phyloP scores from a whole-genome alignment of 257 asterid genomes.

The Solanum pennellii region DNA sequence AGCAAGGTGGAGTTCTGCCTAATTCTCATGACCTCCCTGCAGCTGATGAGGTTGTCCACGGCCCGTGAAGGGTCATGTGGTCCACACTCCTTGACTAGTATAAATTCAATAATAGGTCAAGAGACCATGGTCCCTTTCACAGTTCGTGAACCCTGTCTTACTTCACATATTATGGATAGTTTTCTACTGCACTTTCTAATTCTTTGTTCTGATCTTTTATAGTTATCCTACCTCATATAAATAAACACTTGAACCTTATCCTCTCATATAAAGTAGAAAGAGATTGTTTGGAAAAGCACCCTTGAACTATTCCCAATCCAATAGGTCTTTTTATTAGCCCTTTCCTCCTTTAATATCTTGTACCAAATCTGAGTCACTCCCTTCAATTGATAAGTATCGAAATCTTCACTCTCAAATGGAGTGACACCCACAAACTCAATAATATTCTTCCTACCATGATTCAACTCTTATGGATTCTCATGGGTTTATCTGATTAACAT shows the following conservation, averaged over 20 bases:
- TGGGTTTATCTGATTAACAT: no score
- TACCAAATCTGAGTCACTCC: neutral
- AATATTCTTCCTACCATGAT: neutral
- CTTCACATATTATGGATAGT: no score
- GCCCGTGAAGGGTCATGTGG: no score
- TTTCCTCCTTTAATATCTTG: neutral
- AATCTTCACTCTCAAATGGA: neutral
- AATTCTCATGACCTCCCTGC: fast-evolving
- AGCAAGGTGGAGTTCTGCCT: no score
- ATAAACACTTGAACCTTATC: neutral
- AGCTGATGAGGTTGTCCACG: no score
- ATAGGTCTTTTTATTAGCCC: neutral
- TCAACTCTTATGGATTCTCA: neutral
- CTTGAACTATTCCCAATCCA: neutral
- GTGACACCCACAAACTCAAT: neutral
- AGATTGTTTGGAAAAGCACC: neutral
- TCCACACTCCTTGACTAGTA: no score
- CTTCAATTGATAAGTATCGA: no score
- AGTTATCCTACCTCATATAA: neutral
- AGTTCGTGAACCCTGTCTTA: no score
- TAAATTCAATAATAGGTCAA: no score
- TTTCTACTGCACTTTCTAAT: no score
- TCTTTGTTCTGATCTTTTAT: no score
- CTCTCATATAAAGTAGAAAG: neutral
- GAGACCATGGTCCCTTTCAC: no score